Percentiles rank a stretch among this genome's conserved stretches.
These are phyloP conservation scores for Seiridium unicorne DNA, from an alignment of 2,329 filamentous ascomycete species.

Conservation along the genomic window DNA sequence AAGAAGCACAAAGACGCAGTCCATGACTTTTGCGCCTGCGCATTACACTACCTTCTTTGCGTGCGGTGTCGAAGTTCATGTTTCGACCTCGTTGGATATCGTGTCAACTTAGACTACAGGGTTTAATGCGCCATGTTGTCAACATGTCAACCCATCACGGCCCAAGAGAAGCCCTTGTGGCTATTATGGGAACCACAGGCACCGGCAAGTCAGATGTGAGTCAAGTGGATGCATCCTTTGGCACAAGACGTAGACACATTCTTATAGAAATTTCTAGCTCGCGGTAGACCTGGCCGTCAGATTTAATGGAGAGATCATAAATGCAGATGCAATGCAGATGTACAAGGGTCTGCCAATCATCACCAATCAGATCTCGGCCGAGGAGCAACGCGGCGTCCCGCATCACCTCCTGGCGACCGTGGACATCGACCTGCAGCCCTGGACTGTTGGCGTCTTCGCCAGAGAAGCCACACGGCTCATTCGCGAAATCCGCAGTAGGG, in stretches of 20 bases:
- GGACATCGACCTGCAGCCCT: constrained; percentile 71
- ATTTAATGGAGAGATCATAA: constrained; percentile 92
- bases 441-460: constrained; percentile 79
- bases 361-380: constrained; percentile 82
- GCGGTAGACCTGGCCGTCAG: constrained; percentile 82
- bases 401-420: constrained; percentile 88
- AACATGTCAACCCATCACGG: constrained; percentile 36
- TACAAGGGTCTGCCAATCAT: constrained; percentile 90
- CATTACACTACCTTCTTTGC: no score
- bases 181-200: constrained; percentile 85
- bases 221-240: constrained; percentile 12
- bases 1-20: no score
- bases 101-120: neutral
- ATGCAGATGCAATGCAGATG: constrained; percentile 97
- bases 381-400: constrained; percentile 75
- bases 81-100: neutral
- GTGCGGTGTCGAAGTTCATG: neutral
- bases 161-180: constrained; percentile 64
- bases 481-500: constrained; percentile 72
- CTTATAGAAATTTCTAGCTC: constrained; percentile 51
- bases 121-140: constrained; percentile 18
- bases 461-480: constrained; percentile 68
- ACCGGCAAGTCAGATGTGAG: constrained; percentile 61
- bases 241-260: neutral
- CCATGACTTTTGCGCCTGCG: no score